These are phyloP conservation scores for Melanomma pulvis-pyrius DNA, from an alignment of 495 filamentous ascomycete species.

Conservation along the genomic window DNA sequence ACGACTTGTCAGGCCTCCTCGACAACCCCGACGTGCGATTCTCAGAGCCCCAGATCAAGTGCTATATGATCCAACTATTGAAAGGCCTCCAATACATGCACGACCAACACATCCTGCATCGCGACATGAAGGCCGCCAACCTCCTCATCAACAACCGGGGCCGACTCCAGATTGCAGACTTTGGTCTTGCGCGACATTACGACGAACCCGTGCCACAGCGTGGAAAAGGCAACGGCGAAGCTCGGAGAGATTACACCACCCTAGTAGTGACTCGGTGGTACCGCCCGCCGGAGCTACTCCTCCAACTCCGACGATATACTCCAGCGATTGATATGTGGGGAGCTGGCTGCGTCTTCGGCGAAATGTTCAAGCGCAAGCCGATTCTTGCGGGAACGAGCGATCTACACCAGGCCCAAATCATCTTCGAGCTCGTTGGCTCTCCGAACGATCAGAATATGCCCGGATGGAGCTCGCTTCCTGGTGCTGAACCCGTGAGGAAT, in stretches of 20 bases:
- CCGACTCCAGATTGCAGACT: constrained; percentile 95
- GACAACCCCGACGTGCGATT: constrained; percentile 91
- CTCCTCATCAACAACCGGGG: constrained; percentile 94
- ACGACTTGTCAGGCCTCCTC: constrained; percentile 92
- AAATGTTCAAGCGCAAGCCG: constrained; percentile 94
- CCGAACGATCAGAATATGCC: constrained; percentile 94
- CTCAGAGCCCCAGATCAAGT: constrained; percentile 90
- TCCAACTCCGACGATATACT: constrained; percentile 85
- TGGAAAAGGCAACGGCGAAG: constrained; percentile 81
- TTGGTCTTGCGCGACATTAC: constrained; percentile 91
- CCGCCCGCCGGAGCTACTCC: constrained; percentile 86
- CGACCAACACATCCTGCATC: constrained; percentile 84
- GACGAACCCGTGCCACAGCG: constrained; percentile 80
- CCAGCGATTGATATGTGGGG: constrained; percentile 98
- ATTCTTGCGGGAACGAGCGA: constrained; percentile 91
- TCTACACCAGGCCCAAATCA: constrained; percentile 82
- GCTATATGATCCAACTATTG: constrained; percentile 92
- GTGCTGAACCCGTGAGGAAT: constrained; percentile 72
- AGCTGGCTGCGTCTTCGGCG: constrained; percentile 94
- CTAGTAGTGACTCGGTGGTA: constrained; percentile 98
- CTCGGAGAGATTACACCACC: constrained; percentile 86
- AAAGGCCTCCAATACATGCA: constrained; percentile 90
- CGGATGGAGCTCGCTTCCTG: constrained; percentile 79
- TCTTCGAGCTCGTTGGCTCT: constrained; percentile 90
- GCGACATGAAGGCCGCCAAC: constrained; percentile 99